Conservation (phyloP, 768 basidiomycete species). For the Boletus tylopilopsis region DNA sequence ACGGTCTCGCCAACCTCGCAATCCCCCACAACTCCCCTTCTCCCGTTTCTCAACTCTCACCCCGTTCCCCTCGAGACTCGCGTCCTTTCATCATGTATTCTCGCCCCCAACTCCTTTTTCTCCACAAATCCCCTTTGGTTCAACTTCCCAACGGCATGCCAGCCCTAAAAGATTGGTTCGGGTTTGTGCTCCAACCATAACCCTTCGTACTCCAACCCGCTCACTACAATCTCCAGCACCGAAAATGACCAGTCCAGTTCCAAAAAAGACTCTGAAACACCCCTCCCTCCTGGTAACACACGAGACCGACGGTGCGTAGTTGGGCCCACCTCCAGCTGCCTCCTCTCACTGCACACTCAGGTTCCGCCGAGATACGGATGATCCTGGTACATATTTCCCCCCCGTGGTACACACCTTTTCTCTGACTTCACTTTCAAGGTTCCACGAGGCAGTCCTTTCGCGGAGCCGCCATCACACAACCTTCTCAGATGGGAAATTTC, state of each 20-base stretch:
- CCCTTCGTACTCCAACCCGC: slow-evolving; percentile 2
- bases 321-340: neutral
- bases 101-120: slow-evolving; percentile 60
- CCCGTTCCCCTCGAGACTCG: slow-evolving; percentile 17
- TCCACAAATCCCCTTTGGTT: slow-evolving; percentile 75
- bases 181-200: slow-evolving; percentile 45
- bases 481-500: slow-evolving; percentile 92
- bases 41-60: slow-evolving; percentile 7
- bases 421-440: slow-evolving; percentile 36
- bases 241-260: slow-evolving; percentile 44
- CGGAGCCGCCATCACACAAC: slow-evolving; percentile 60
- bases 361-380: slow-evolving; percentile 74
- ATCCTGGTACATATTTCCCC: slow-evolving; percentile 49
- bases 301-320: slow-evolving; percentile 64
- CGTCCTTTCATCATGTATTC: slow-evolving; percentile 63
- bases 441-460: slow-evolving; percentile 66
- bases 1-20: slow-evolving; percentile 32
- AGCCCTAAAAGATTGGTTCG: slow-evolving; percentile 82
- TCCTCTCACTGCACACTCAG: slow-evolving; percentile 34
- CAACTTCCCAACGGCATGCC: slow-evolving; percentile 74
- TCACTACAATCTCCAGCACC: slow-evolving; percentile 33
- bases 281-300: slow-evolving; percentile 45
- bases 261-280: slow-evolving; percentile 60
- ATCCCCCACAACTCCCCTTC: slow-evolving; percentile 19
- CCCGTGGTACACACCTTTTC: neutral